phyloP scores from a whole-genome alignment of 2,329 filamentous ascomycete species.

The Thermoascus crustaceus region DNA sequence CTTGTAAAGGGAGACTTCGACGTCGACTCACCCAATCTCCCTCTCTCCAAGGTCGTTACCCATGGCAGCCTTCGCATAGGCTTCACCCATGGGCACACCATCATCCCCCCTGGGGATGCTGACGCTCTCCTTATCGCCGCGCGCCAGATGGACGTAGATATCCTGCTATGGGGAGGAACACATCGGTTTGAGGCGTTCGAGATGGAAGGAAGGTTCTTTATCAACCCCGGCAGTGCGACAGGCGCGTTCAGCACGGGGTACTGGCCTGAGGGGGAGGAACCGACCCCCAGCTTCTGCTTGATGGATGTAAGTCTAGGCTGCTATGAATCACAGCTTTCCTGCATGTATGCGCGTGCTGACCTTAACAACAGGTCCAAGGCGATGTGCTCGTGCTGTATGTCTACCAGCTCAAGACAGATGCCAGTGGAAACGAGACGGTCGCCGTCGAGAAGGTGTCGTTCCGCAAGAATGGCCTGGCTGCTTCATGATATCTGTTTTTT shows the following conservation, averaged over 20 bases:
- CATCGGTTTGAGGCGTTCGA: conserved; percentile 65
- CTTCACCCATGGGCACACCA: conserved; percentile 64
- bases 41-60: conserved; percentile 61
- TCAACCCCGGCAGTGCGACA: conserved; percentile 61
- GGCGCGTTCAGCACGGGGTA: conserved; percentile 56
- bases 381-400: conserved; percentile 94
- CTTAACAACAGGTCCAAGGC: conserved; percentile 66
- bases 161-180: conserved; percentile 61
- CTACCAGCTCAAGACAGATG: conserved; percentile 74
- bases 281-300: conserved; percentile 84
- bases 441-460: conserved; percentile 81
- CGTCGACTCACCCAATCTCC: conserved; percentile 56
- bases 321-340: background rate
- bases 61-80: conserved; percentile 61
- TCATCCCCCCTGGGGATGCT: conserved; percentile 58
- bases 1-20: conserved; percentile 65
- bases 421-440: conserved; percentile 68
- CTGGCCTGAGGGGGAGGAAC: conserved; percentile 57
- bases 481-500: conserved; percentile 35
- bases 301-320: conserved; percentile 75
- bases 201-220: conserved; percentile 63
- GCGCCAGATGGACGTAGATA: conserved; percentile 63
- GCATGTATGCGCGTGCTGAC: conserved; percentile 18
- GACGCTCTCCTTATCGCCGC: conserved; percentile 60
- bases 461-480: conserved; percentile 62